phyloP scores from a whole-genome alignment of 371 early-diverging fungal genomes.

The Vairimorpha ceranae region DNA sequence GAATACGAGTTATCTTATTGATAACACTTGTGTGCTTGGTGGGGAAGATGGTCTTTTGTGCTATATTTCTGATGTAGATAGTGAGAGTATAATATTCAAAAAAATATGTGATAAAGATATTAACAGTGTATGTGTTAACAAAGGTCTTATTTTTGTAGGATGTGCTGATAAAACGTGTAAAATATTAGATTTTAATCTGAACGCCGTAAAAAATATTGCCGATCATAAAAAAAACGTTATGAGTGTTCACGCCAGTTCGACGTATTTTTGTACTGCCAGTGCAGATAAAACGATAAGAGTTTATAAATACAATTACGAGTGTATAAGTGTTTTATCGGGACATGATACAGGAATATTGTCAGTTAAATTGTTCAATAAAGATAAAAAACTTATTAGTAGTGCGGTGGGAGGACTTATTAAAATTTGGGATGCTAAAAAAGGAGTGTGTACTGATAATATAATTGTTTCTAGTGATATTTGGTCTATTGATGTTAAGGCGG shows the following conservation, averaged over 20 bases:
- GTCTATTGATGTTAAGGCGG: neutral
- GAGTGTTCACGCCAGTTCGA: neutral
- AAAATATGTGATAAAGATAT: conserved; percentile 38
- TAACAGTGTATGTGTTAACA: conserved; percentile 14
- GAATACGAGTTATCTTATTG: neutral
- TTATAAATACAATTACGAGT: conserved; percentile 66
- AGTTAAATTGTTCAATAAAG: conserved; percentile 7
- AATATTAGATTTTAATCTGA: conserved; percentile 23
- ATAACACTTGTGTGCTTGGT: conserved; percentile 19
- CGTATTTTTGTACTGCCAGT: conserved; percentile 17
- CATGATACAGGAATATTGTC: conserved; percentile 65
- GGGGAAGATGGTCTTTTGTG: conserved; percentile 33
- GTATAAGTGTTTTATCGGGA: conserved; percentile 65
- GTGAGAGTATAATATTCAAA: conserved; percentile 16
- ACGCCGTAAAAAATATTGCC: conserved; percentile 1
- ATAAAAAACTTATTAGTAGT: conserved; percentile 9
- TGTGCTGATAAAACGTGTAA: conserved; percentile 32
- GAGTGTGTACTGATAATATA: conserved; percentile 16
- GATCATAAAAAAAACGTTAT: conserved; percentile 38
- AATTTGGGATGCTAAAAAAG: conserved; percentile 23
- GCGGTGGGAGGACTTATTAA: conserved; percentile 23
- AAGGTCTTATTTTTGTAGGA: conserved; percentile 23
- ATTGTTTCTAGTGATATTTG: neutral
- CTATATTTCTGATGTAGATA: neutral
- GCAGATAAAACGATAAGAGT: conserved; percentile 67